phyloP scores from a whole-genome alignment of 192 early-diverging fungal genomes.

The Diversispora epigaea region DNA sequence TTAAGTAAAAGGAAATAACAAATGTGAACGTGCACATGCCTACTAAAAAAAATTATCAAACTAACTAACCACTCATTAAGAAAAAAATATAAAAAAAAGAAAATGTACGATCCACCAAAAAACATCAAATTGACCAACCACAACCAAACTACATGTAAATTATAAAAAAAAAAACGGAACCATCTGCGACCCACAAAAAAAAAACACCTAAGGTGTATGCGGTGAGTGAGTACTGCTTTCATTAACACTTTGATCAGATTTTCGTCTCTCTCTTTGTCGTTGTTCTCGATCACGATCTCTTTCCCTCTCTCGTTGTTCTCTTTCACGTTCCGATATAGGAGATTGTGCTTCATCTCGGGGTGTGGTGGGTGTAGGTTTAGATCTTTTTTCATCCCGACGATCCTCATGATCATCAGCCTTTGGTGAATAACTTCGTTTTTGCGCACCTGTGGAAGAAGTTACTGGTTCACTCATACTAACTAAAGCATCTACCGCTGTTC shows the following conservation, averaged over 20 bases:
- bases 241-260: slow-evolving; percentile 32
- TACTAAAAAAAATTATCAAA: too few relatives aligned
- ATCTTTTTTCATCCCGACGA: slow-evolving; percentile 29
- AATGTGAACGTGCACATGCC: too few relatives aligned
- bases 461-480: neutral
- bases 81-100: too few relatives aligned
- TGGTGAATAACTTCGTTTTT: slow-evolving; percentile 24
- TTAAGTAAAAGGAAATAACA: too few relatives aligned
- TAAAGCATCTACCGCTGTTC: neutral
- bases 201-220: neutral
- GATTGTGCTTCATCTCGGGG: slow-evolving; percentile 1
- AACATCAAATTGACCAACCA: too few relatives aligned
- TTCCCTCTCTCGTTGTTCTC: slow-evolving; percentile 14
- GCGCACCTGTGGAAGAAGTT: neutral
- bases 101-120: too few relatives aligned
- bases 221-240: neutral
- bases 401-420: slow-evolving; percentile 15
- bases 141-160: neutral
- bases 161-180: neutral
- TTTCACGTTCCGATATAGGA: slow-evolving; percentile 16
- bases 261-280: slow-evolving; percentile 20
- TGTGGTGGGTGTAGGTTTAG: slow-evolving; percentile 2
- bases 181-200: too few relatives aligned
- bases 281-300: neutral
- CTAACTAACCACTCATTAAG: too few relatives aligned